Percentiles rank a stretch among this genome's conserved stretches.
Conservation (phyloP, 371 early-diverging fungal genomes). For the Zopfochytrium polystomum region DNA sequence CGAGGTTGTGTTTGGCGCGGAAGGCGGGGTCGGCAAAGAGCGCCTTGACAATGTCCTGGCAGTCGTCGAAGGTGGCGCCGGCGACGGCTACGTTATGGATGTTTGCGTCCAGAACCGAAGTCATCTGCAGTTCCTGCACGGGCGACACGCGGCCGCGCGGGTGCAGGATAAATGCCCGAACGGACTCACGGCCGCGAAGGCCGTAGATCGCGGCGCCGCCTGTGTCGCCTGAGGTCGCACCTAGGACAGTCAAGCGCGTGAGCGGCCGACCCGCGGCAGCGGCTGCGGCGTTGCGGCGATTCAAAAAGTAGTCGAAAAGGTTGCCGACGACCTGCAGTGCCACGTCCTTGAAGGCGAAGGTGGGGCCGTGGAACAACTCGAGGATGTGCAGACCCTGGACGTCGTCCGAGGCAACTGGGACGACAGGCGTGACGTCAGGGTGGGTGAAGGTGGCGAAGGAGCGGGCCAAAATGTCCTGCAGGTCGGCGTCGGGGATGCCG, state of each 20-base stretch:
- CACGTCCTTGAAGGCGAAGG: conserved; percentile 97
- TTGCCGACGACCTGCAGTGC: conserved; percentile 96
- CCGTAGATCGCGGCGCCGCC: conserved; percentile 98
- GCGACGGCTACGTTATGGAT: conserved; percentile 88
- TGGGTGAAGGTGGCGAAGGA: conserved; percentile 80
- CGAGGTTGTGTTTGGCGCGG: conserved; percentile 72
- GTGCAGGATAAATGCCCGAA: conserved; percentile 89
- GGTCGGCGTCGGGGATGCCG: conserved; percentile 76
- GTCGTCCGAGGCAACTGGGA: conserved; percentile 20
- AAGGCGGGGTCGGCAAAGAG: conserved; percentile 80
- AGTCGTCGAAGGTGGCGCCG: conserved; percentile 93
- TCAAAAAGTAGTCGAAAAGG: conserved; percentile 93
- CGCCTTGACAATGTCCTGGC: conserved; percentile 92
- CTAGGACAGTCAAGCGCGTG: conserved; percentile 84
- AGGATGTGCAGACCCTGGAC: conserved; percentile 63
- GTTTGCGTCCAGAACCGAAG: conserved; percentile 86
- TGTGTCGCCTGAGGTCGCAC: conserved; percentile 97
- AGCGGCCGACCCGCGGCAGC: conserved; percentile 32
- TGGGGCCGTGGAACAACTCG: conserved; percentile 96
- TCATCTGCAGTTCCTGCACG: conserved; percentile 97
- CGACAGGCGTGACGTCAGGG: conserved; percentile 76
- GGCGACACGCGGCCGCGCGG: conserved; percentile 87
- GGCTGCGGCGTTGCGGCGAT: conserved; percentile 61
- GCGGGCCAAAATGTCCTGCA: conserved; percentile 61
- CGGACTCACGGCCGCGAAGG: conserved; percentile 85